A percentile compares a stretch with the other conserved stretches of the same genome.
Evolutionary conservation across 257 asterid species (phyloP).

Genomic region (Mentha longifolia): DNA sequence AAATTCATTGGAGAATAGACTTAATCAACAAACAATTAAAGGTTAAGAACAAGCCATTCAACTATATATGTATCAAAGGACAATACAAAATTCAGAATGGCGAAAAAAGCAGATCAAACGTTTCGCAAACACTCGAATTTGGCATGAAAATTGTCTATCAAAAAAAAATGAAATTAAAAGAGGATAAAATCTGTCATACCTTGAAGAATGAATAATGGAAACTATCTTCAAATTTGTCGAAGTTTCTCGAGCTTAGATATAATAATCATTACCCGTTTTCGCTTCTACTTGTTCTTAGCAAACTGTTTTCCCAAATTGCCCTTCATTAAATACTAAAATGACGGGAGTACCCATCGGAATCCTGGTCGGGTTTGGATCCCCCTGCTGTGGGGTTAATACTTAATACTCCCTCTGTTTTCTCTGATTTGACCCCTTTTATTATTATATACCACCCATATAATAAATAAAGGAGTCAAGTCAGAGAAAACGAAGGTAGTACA

Average conservation of each 20-base stretch:
- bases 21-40: neutral
- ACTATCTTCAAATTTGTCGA: neutral
- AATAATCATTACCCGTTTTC: neutral
- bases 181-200: neutral
- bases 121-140: neutral
- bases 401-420: no score
- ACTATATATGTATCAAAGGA: no score
- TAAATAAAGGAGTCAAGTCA: no score
- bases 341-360: neutral
- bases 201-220: constrained; percentile 6
- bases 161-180: neutral
- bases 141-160: neutral
- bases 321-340: neutral
- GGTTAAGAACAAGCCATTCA: neutral
- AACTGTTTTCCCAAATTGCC: constrained; percentile 17
- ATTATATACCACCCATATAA: no score
- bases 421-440: no score
- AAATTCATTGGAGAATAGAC: neutral
- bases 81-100: no score
- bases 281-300: constrained; percentile 24
- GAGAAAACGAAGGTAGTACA: no score
- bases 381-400: no score
- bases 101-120: constrained; percentile 1
- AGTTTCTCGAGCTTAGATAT: constrained; percentile 1
- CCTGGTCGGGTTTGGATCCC: no score